Evolutionary conservation across 805 yeast genomes (phyloP).

Genomic region (Grigorovia jiainica): DNA sequence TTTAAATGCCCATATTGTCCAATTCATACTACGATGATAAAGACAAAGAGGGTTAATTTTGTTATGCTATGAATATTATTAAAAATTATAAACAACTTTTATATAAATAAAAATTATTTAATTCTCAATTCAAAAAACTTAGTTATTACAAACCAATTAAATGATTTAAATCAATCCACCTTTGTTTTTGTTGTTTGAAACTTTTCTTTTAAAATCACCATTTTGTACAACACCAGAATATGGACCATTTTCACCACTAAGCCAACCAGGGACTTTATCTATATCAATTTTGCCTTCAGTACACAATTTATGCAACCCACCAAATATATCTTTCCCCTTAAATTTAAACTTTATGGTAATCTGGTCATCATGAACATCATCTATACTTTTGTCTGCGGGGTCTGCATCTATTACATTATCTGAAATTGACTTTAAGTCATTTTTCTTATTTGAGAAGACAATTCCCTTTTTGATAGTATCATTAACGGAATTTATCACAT

Average conservation of each 20-base stretch:
- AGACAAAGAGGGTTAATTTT: slow-evolving; percentile 38
- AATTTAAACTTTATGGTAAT: slow-evolving; percentile 30
- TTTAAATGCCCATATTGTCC: slow-evolving; percentile 75
- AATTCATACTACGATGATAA: slow-evolving; percentile 33
- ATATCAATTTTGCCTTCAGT: slow-evolving; percentile 41
- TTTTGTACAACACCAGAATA: slow-evolving; percentile 38
- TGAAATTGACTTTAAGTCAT: too few relatives aligned
- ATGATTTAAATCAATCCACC: slow-evolving; percentile 15
- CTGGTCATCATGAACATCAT: slow-evolving; percentile 11
- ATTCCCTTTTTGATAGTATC: not conserved
- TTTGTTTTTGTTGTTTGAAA: slow-evolving; percentile 9
- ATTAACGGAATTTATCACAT: slow-evolving; percentile 26
- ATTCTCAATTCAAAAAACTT: too few relatives aligned
- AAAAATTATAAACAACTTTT: not conserved
- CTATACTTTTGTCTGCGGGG: too few relatives aligned
- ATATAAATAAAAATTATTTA: too few relatives aligned
- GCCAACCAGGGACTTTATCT: slow-evolving; percentile 58
- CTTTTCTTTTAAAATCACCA: slow-evolving; percentile 26
- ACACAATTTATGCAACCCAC: slow-evolving; percentile 65
- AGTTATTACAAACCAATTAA: not conserved
- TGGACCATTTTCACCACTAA: slow-evolving; percentile 65
- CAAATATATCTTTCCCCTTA: slow-evolving; percentile 65
- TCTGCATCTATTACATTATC: too few relatives aligned
- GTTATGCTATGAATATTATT: slow-evolving; percentile 19
- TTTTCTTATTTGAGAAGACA: slow-evolving; percentile 3